Evolutionary conservation across 345 rosid species (phyloP).

Genomic region (Rhodamnia rubescens): DNA sequence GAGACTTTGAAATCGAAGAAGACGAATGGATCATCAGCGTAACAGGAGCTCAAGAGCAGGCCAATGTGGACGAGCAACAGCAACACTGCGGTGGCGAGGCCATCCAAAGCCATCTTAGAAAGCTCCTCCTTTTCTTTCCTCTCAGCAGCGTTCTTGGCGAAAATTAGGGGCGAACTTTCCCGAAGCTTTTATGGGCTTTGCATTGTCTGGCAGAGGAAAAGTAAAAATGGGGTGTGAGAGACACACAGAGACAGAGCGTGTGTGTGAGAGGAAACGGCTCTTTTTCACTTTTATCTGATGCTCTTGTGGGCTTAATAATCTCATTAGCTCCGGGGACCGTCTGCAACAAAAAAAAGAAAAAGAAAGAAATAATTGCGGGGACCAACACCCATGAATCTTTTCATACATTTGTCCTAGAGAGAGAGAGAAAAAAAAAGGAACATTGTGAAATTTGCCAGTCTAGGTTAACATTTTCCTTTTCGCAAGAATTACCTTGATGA

Average conservation of each 20-base stretch:
- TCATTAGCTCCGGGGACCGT: neutral
- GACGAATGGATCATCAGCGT: conserved; percentile 70
- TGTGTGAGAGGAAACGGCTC: neutral
- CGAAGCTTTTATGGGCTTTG: neutral
- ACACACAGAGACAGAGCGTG: neutral
- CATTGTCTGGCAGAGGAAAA: neutral
- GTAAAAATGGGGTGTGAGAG: neutral
- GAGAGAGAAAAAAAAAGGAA: neutral
- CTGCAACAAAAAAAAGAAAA: neutral
- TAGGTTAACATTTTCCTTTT: neutral
- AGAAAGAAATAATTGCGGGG: neutral
- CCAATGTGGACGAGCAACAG: conserved; percentile 44
- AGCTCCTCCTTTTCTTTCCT: neutral
- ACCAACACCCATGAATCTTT: neutral
- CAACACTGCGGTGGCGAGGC: conserved; percentile 8
- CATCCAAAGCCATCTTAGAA: conserved; percentile 37
- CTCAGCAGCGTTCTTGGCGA: neutral
- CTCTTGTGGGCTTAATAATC: neutral
- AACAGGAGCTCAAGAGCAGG: conserved; percentile 32
- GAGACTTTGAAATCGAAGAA: conserved; percentile 67
- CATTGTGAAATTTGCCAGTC: neutral
- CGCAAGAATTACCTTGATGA: neutral
- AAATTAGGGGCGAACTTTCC: neutral
- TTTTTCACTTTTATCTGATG: neutral
- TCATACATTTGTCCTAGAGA: neutral